Conservation (phyloP, 371 early-diverging fungal species). For the Mortierella sp. region DNA sequence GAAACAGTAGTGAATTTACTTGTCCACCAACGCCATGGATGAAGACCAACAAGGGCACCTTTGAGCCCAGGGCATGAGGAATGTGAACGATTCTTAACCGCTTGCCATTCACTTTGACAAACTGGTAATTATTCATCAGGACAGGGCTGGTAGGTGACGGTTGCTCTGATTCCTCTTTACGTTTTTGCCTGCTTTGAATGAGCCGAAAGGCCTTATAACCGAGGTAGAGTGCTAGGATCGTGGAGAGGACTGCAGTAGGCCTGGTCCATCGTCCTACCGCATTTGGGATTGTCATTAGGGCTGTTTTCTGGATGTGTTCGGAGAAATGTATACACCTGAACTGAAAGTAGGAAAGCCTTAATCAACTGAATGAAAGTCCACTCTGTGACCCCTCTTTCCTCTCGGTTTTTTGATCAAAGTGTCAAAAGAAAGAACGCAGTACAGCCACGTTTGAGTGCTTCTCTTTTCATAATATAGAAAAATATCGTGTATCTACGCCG, state of each 20-base stretch:
- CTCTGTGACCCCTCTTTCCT: too few relatives aligned
- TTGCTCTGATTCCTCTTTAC: conserved; percentile 4
- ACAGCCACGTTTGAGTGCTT: too few relatives aligned
- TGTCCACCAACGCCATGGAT: conserved; percentile 82
- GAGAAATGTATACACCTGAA: too few relatives aligned
- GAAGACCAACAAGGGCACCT: conserved; percentile 75
- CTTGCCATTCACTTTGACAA: conserved; percentile 67
- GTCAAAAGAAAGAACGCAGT: too few relatives aligned
- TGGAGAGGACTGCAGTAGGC: conserved; percentile 31
- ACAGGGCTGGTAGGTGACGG: conserved; percentile 36
- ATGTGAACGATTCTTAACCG: conserved; percentile 73
- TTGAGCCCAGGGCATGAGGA: conserved; percentile 73
- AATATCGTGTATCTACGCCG: too few relatives aligned
- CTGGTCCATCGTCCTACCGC: conserved; percentile 17
- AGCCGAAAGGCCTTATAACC: conserved; percentile 26
- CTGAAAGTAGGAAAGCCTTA: too few relatives aligned
- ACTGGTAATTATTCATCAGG: conserved; percentile 58
- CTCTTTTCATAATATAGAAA: too few relatives aligned
- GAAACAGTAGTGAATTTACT: too few relatives aligned
- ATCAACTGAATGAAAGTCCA: too few relatives aligned
- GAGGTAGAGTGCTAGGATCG: conserved; percentile 33
- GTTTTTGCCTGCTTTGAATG: conserved; percentile 5
- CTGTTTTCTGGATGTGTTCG: too few relatives aligned
- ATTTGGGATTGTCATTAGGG: background rate
- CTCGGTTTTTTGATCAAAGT: too few relatives aligned